Base-by-base conservation (phyloP, 306 rosid genomes). In the Quercus variabilis region DNA sequence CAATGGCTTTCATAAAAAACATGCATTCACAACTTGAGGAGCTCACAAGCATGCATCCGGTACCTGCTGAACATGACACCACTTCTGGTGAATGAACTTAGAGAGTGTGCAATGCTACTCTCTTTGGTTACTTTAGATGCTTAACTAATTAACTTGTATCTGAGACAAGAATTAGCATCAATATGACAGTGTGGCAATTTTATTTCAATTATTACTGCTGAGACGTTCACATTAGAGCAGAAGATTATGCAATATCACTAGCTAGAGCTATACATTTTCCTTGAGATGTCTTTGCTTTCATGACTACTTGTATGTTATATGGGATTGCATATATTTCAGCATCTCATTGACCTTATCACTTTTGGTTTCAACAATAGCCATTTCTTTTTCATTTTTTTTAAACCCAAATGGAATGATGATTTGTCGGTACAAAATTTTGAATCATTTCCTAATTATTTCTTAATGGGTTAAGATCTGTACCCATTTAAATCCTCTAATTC, bases 21-120 rank as follows among this genome's bases (percentile, higher is more conserved):
- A 94, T 94, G 97, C 88, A 92, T 74, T 86, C 90, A 52, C 92
- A 92, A 60, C 93, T 94, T 23, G 79, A 76, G 77, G 94, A 94
- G 59, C 85, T 92, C 19, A 78, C 85, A 38, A 83, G 17, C 10
- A 51, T 73, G 25, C 60, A 67, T 38, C 59, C 80, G 31, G 12
- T 77, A 28, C 58, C 90, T 46, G 4, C 76, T 74, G 85, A 86
- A 25, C 19, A 74, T 69, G 73, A 62, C 6, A 17, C 73, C 25
- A 21, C 74, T 62, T 25, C 80, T 14, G 41, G 87, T 31, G 74
- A 59, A 59, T 59, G 26, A 23, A 21, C 30, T 21, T 6, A 5
- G 13, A 56, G 3, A 59, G 4, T 59, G 65, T 23, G 64, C 33
- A 10, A 4, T 58, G 64, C 64, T 25, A 58, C 64, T n/a, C 12